Evolutionary conservation across 2,329 filamentous ascomycete genomes (phyloP).

Genomic region (Ophiosphaerella korrae): DNA sequence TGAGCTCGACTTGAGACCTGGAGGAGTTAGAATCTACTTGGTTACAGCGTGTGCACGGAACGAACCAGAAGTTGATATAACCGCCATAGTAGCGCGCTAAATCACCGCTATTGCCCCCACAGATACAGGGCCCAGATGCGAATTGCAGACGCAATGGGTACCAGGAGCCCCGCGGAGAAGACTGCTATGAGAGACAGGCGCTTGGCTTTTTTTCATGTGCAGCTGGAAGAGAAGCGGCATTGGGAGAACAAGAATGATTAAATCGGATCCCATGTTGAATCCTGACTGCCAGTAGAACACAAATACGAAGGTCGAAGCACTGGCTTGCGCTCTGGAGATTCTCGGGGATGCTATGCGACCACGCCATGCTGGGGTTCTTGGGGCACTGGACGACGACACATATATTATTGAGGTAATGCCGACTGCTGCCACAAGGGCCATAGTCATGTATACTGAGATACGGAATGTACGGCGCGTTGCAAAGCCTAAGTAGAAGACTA

Average conservation of each 20-base stretch:
- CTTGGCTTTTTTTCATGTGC: constrained; percentile 28
- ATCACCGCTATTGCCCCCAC: constrained; percentile 16
- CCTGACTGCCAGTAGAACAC: constrained; percentile 27
- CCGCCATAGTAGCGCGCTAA: constrained; percentile 25
- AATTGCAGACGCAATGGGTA: constrained; percentile 26
- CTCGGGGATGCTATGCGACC: constrained; percentile 19
- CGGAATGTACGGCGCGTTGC: constrained; percentile 28
- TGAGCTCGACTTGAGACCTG: constrained; percentile 28
- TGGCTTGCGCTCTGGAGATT: constrained; percentile 4
- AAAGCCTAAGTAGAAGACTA: constrained; percentile 32
- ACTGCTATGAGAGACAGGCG: constrained; percentile 26
- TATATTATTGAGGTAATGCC: constrained; percentile 18
- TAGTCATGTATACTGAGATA: constrained; percentile 18
- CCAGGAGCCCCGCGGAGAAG: constrained; percentile 28
- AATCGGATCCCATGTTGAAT: constrained; percentile 31
- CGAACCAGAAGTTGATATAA: constrained; percentile 29
- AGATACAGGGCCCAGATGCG: constrained; percentile 24
- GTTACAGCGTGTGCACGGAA: too few relatives aligned
- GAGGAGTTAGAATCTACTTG: too few relatives aligned
- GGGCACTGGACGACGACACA: constrained; percentile 30
- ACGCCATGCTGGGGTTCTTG: constrained; percentile 14
- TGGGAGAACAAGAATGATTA: constrained; percentile 27
- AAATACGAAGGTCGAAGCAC: constrained; percentile 20
- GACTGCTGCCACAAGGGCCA: constrained; percentile 15
- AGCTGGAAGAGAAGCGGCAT: constrained; percentile 30